Evolutionary conservation across 768 basidiomycete species (phyloP), one percentile per base, ranked within the genome.

Genomic region (Hypsizygus marmoreus): DNA sequence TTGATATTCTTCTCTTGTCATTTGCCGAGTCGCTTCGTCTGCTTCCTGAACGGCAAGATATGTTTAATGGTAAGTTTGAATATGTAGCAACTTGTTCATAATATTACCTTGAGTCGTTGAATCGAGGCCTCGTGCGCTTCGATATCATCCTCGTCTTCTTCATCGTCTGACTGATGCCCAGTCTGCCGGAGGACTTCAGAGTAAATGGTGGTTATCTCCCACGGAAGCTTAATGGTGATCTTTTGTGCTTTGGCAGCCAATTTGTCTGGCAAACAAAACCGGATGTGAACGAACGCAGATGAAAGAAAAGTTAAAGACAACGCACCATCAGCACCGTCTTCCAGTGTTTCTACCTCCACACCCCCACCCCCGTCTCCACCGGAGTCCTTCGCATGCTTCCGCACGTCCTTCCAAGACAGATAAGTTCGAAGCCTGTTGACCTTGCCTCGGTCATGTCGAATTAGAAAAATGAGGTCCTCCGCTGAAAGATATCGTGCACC

Each of bases 1-100:
- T 49, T 95, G 89, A 63, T 97, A 98, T 58, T 97, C 92, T 63
- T 97, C 95, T 56, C 90, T 79, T 6, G 93, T 95, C 95, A 97
- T 98, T 68, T 91, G 83, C 34, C 91, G 79, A 1, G 95, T 97
- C 9, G 92, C 87, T 52, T 94, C 91, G 66, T 98, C 95, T 2
- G 93, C 92, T 77, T 97, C 94, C 86, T 91, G 52, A 11, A 38
- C 14, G 22, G 25, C 43, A n/a, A 25, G 3, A 38, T n/a, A 4
- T 11, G 32, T 39, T 34, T 28, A 32, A 16, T 10, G 26, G 23
- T 36, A 32, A 11, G 24, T 16, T 29, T 4, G 31, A 11, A 35
- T 14, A 38, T 10, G 7, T 11, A 28, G 42, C 65, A 38, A 14
- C 11, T 11, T 2, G 6, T 11, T 20, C 11, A 19, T 38, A 23